These are phyloP conservation scores for Trypanosoma scelopori DNA, from an alignment of 208 protist species.

Conservation along the genomic window DNA sequence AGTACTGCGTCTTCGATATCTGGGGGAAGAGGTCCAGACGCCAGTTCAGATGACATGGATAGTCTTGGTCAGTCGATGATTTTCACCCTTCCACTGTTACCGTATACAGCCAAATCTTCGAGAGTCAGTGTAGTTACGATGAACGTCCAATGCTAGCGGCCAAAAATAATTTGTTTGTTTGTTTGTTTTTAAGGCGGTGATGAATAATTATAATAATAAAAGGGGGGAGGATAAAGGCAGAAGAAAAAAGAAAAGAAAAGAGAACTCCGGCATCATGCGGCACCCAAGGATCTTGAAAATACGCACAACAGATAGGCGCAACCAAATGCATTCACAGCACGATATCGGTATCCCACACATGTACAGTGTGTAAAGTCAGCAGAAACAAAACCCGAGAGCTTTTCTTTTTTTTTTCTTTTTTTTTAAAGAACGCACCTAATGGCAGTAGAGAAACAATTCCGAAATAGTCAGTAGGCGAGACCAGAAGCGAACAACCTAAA, in stretches of 20 bases:
- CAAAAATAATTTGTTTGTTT: too few species aligned
- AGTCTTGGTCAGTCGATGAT: not conserved
- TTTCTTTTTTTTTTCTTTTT: too few species aligned
- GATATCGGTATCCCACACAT: not conserved
- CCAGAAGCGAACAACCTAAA: not conserved
- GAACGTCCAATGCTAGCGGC: not conserved
- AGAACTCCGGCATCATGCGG: too few species aligned
- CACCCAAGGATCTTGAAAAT: not conserved
- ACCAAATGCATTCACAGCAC: not conserved
- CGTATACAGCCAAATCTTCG: not conserved
- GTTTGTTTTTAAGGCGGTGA: too few species aligned
- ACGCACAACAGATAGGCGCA: not conserved
- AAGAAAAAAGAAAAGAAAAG: not conserved
- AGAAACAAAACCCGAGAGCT: too few species aligned
- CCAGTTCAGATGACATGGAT: constrained; percentile 30
- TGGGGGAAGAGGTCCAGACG: constrained; percentile 52
- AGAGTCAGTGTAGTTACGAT: not conserved
- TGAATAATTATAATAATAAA: too few species aligned
- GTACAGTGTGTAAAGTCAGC: too few species aligned
- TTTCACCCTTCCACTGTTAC: not conserved
- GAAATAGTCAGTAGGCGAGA: not conserved
- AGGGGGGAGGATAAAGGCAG: not conserved
- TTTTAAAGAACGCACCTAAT: not conserved
- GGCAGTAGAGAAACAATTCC: not conserved
- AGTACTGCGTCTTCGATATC: constrained; percentile 65